Evolutionary conservation across 1,284 basidiomycete genomes (phyloP), one percentile per base, ranked within the genome.

Genomic region (Cutaneotrichosporon dermatis): DNA sequence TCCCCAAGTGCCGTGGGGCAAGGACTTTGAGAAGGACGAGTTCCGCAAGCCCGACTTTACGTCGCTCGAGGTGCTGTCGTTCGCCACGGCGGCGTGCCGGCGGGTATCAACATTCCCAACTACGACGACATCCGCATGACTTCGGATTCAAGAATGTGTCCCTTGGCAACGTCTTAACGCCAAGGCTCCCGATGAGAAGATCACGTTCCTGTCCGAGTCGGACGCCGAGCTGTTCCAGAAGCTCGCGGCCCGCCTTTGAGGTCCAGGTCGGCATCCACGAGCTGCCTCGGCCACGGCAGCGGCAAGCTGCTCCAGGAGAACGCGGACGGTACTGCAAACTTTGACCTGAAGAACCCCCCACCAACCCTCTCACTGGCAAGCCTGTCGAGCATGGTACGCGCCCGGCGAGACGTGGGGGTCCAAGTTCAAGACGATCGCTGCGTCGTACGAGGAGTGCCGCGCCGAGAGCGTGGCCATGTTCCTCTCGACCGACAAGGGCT

Each of bases 31-130:
- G 71, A 88, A 61, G 54, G 57, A 60, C 45, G 37, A 52, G 55
- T 90, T 92, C 92, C 81, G 82, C 84, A 59, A 61, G 89, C 89
- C 72, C 2, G 90, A 92, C 70, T 92, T 92, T 70, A 92, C 90
- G 0, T 88, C 72, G 33, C 68, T 76, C 33, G 67, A 73, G 57
- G 71, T 50, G 46, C 59, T 44, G 66, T 41, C 58, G 10, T 64
- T 64, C 34, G 35, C 57, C 7, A 64, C 62, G 62, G 59, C n/a
- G 62, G 62, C n/a, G 59, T 63, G 11, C 62, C 62, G 8, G 62
- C 62, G 48, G 58, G 58, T 12, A 59, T 59, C 42, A 59, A 59
- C 58, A 55, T 59, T 12, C 58, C 58, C 11, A 63, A 60, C 58
- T 58, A 51, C 40, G 59, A 62, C 58, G 51, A 51, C 34, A 59